Percentiles rank a stretch among this genome's conserved stretches.
These are phyloP conservation scores for Morella rubra DNA, from an alignment of 306 rosid species.

Conservation along the genomic window DNA sequence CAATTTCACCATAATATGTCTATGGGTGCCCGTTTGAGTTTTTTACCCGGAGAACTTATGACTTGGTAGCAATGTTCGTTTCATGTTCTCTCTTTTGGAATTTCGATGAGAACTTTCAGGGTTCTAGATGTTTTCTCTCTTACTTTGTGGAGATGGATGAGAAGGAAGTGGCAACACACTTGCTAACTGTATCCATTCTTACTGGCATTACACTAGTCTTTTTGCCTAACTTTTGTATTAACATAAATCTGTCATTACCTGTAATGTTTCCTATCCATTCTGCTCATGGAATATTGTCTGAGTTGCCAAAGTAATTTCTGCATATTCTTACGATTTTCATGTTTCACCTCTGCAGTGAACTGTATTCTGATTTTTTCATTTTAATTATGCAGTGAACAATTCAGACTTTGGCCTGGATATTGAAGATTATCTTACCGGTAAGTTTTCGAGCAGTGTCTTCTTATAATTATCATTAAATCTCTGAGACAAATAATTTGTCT, in stretches of 20 bases:
- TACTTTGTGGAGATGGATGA: neutral
- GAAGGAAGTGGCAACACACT: neutral
- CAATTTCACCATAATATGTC: neutral
- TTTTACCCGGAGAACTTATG: constrained; percentile 10
- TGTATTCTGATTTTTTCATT: neutral
- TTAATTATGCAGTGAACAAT: constrained; percentile 59
- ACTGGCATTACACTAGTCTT: neutral
- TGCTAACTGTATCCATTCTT: neutral
- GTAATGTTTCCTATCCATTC: neutral
- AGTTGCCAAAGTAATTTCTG: neutral
- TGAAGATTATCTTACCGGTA: constrained; percentile 90
- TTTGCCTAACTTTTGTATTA: neutral
- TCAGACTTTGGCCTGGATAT: constrained; percentile 73
- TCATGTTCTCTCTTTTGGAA: neutral
- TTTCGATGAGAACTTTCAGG: too few relatives aligned
- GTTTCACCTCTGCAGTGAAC: neutral
- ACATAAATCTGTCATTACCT: neutral
- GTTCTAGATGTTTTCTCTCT: neutral
- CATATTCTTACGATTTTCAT: neutral
- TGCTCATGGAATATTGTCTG: neutral
- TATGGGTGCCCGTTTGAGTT: neutral
- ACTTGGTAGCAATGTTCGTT: neutral
- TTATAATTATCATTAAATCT: constrained; percentile 9
- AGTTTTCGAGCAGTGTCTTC: constrained; percentile 33
- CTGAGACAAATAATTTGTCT: constrained; percentile 3